Base-by-base conservation (phyloP, 139 green algal genomes). In the Tetradesmus obliquus region DNA sequence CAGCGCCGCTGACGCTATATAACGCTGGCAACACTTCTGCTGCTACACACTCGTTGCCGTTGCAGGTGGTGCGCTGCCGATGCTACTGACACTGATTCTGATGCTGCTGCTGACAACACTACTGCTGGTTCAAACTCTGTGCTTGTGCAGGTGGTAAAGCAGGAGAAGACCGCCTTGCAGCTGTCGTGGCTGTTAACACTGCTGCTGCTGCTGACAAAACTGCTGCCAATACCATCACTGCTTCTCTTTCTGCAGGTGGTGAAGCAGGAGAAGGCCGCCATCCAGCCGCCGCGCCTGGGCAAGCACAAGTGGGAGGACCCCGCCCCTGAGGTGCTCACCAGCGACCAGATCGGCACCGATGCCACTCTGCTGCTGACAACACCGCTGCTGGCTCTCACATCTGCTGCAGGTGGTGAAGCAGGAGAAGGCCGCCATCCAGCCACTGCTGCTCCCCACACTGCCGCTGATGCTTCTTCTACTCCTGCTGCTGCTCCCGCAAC, bases 221-320 rank as follows among this genome's bases (percentile, higher is more conserved):
- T 45, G 32, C 32, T 22, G 62, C 19, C 3, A 17, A 3, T 72
- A 10, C 4, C 10, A 5, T 22, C 10, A 19, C 3, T 17, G 8
- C 57, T 66, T 66, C 8, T 7, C 57, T 13, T 9, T 9, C 57
- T 82, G 5, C 71, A 95, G 93, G 93, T 91, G n/a, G 91, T 96
- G 60, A 84, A 89, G 62, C 89, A 84, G 72, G 96, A 98, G 94
- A 93, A 93, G 22, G 92, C 93, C 10, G 93, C 94, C 0, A 66
- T 53, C 13, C 57, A 90, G 88, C 97, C 97, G 3, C 95, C 95
- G 19, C 90, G 92, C 19, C 93, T 99, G 66, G 96, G 95, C 79
- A 96, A 95, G 89, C 92, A 95, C 17, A 92, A 88, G n/a, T 99
- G 96, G 88, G 90, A 96, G 87, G 12, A 24, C 13, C 19, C 80